A percentile compares a stretch with the other conserved stretches of the same genome.
Evolutionary conservation across 306 rosid genomes (phyloP).

Genomic region (Ammopiptanthus mongolicus): DNA sequence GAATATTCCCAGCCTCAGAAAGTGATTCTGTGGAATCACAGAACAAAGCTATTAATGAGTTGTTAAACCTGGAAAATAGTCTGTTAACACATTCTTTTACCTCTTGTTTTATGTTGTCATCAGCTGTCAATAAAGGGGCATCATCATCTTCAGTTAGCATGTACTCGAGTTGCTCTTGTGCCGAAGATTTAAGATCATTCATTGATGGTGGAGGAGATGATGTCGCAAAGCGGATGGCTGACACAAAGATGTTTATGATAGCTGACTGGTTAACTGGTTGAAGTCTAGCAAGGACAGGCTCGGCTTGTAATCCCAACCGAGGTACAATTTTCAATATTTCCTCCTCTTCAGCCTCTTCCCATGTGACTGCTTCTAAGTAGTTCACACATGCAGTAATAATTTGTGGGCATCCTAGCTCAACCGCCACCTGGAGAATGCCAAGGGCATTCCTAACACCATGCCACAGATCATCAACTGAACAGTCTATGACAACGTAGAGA

Average conservation of each 20-base stretch:
- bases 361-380: slow-evolving; percentile 85
- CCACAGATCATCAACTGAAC: slow-evolving; percentile 62
- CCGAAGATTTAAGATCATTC: slow-evolving; percentile 80
- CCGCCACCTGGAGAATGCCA: slow-evolving; percentile 76
- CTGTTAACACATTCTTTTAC: slow-evolving; percentile 65
- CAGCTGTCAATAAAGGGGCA: slow-evolving; percentile 62
- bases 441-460: slow-evolving; percentile 79
- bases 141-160: slow-evolving; percentile 95
- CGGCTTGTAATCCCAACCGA: slow-evolving; percentile 57
- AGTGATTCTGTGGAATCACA: slow-evolving; percentile 48
- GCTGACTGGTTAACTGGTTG: slow-evolving; percentile 71
- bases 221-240: slow-evolving; percentile 69
- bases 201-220: slow-evolving; percentile 57
- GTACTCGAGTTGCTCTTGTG: slow-evolving; percentile 93
- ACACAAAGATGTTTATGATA: slow-evolving; percentile 51
- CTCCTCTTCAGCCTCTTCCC: slow-evolving; percentile 98
- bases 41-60: slow-evolving; percentile 39
- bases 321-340: slow-evolving; percentile 79
- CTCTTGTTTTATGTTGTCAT: slow-evolving; percentile 54
- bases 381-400: slow-evolving; percentile 64
- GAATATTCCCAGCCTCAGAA: slow-evolving; percentile 40
- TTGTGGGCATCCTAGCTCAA: slow-evolving; percentile 69
- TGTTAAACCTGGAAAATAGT: slow-evolving; percentile 51
- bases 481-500: slow-evolving; percentile 52
- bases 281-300: slow-evolving; percentile 87